A percentile compares a stretch with the other conserved stretches of the same genome.
These are phyloP conservation scores for Kodamaea jinghongensis DNA, from an alignment of 805 yeast genomes.

Conservation along the genomic window DNA sequence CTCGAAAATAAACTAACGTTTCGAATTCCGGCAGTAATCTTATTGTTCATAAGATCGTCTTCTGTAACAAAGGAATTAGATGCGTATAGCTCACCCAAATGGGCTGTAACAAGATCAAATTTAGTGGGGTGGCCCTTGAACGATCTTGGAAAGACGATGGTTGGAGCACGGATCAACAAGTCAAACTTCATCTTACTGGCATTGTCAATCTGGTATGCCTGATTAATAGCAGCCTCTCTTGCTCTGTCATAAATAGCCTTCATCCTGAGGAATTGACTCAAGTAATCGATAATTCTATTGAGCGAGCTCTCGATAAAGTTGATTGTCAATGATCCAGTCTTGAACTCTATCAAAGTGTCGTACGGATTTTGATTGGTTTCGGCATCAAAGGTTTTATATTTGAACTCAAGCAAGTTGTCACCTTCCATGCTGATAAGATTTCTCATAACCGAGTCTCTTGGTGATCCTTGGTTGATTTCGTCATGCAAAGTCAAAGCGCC, in stretches of 20 bases:
- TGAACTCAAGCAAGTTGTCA: conserved; percentile 72
- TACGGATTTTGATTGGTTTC: conserved; percentile 48
- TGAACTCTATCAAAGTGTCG: conserved; percentile 57
- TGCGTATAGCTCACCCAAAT: conserved; percentile 80
- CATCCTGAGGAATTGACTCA: conserved; percentile 78
- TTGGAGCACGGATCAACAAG: conserved; percentile 75
- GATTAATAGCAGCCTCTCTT: conserved; percentile 82
- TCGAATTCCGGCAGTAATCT: conserved; percentile 65
- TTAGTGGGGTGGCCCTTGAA: conserved; percentile 35
- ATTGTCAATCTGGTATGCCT: conserved; percentile 62
- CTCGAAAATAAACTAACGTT: conserved; percentile 67
- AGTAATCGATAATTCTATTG: conserved; percentile 59
- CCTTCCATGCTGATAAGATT: conserved; percentile 79
- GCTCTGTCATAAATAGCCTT: conserved; percentile 87
- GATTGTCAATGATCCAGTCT: conserved; percentile 71
- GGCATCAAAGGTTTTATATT: conserved; percentile 75
- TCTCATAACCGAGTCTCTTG: conserved; percentile 57
- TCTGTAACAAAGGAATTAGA: conserved; percentile 52
- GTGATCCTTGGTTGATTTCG: conserved; percentile 64
- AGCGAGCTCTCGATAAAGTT: conserved; percentile 83
- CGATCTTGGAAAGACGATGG: conserved; percentile 69
- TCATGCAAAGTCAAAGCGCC: conserved; percentile 81
- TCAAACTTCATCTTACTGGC: conserved; percentile 68
- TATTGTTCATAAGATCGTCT: conserved; percentile 41
- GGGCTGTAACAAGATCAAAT: conserved; percentile 64